Evolutionary conservation across 2,329 filamentous ascomycete genomes (phyloP).

Genomic region (Diplodia seriata): DNA sequence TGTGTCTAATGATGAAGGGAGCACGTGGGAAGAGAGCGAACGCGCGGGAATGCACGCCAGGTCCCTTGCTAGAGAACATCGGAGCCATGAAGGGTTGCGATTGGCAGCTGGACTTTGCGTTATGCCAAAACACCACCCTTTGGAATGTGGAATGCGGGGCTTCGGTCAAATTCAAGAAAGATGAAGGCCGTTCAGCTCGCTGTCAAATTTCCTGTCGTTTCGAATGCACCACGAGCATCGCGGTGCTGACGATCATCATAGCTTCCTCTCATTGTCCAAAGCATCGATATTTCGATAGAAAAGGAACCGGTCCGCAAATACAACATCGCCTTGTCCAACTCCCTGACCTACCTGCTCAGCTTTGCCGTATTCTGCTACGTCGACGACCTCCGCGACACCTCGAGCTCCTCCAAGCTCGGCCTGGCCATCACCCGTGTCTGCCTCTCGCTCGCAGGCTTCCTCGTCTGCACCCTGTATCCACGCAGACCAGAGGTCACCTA

Average conservation of each 20-base stretch:
- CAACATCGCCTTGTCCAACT: slow-evolving; percentile 28
- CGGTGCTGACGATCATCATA: slow-evolving; percentile 23
- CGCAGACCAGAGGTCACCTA: slow-evolving; percentile 24
- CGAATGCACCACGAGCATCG: slow-evolving; percentile 18
- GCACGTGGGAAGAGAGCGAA: background rate
- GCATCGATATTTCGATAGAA: slow-evolving; percentile 27
- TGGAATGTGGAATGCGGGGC: background rate
- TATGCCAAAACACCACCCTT: background rate
- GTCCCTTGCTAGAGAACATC: background rate
- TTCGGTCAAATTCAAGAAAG: background rate
- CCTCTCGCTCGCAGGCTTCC: slow-evolving; percentile 23
- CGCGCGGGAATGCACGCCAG: background rate
- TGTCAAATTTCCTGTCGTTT: background rate
- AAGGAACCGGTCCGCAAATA: slow-evolving; percentile 31
- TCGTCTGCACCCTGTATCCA: slow-evolving; percentile 21
- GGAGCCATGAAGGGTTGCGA: background rate
- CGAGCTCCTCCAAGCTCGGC: slow-evolving; percentile 6
- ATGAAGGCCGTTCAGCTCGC: background rate
- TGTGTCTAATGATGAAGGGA: background rate
- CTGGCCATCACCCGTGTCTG: slow-evolving; percentile 20
- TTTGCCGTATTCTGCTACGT: slow-evolving; percentile 24
- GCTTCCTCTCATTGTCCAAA: slow-evolving; percentile 29
- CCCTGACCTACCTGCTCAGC: slow-evolving; percentile 22
- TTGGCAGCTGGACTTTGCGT: background rate
- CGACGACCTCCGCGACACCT: slow-evolving; percentile 18